Evolutionary conservation across 176 grass and related monocot genomes (phyloP).

Genomic region (Alloteropsis semialata): DNA sequence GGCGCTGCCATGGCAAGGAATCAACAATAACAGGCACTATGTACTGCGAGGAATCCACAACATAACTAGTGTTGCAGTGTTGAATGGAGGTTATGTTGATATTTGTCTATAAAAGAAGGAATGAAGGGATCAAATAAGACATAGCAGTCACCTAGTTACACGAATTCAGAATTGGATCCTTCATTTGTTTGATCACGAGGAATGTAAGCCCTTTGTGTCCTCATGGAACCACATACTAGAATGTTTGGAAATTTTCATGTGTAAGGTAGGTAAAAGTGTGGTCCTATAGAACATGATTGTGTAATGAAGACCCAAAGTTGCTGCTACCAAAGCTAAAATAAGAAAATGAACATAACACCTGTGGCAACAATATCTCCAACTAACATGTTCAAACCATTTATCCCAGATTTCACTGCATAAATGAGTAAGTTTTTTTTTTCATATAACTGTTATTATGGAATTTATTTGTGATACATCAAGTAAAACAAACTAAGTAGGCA

Average conservation of each 20-base stretch:
- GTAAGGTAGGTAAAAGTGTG: conserved; percentile 31
- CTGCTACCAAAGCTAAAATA: conserved; percentile 13
- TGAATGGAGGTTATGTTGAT: background rate
- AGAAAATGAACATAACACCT: conserved; percentile 23
- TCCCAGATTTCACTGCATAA: background rate
- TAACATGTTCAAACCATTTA: background rate
- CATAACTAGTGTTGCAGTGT: too few species aligned
- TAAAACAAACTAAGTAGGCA: background rate
- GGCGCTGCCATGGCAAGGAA: background rate
- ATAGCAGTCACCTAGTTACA: background rate
- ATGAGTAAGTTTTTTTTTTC: background rate
- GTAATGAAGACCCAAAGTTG: conserved; percentile 26
- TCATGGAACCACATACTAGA: background rate
- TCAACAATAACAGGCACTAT: background rate
- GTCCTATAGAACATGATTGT: conserved; percentile 33
- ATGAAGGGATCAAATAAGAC: background rate
- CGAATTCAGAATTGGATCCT: background rate
- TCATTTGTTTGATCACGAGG: conserved; percentile 19
- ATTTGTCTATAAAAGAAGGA: background rate
- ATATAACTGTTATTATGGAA: background rate
- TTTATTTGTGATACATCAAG: background rate
- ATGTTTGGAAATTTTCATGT: conserved; percentile 19
- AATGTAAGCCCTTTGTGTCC: background rate
- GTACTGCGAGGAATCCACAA: conserved; percentile 9
- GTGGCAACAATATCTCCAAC: background rate